These are phyloP conservation scores for Dioscorea zingiberensis DNA, from an alignment of 106 monocot species.

Conservation along the genomic window DNA sequence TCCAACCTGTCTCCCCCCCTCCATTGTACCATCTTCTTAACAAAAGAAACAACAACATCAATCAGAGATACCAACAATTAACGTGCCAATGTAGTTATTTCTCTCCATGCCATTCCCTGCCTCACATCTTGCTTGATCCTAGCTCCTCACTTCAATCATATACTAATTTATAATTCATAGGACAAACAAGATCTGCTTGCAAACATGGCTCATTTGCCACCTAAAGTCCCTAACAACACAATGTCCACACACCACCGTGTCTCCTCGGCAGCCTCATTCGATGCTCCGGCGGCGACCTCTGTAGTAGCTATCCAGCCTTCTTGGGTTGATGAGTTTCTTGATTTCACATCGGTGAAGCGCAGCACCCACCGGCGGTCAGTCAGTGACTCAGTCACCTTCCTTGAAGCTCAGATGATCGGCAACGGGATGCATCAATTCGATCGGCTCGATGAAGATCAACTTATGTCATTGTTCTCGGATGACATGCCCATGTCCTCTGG, in stretches of 20 bases:
- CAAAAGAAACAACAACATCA: too few species aligned
- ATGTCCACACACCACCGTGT: constrained; percentile 27
- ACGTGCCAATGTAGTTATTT: too few species aligned
- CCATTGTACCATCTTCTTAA: constrained; percentile 3
- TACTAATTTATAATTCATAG: too few species aligned
- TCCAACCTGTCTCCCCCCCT: constrained; percentile 35
- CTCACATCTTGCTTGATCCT: too few species aligned
- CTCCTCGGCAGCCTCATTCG: constrained; percentile 11
- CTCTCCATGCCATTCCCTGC: too few species aligned
- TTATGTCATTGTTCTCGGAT: constrained; percentile 89
- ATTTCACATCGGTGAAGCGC: constrained; percentile 66
- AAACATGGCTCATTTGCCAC: constrained; percentile 82
- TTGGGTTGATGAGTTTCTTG: constrained; percentile 86
- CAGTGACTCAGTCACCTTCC: constrained; percentile 74
- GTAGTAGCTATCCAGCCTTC: constrained; percentile 11
- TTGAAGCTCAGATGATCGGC: constrained; percentile 24
- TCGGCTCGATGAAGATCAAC: constrained; percentile 75
- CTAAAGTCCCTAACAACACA: constrained; percentile 50
- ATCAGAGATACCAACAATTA: too few species aligned
- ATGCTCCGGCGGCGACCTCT: neutral
- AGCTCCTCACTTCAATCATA: too few species aligned
- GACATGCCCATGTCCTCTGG: constrained; percentile 13
- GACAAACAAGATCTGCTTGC: too few species aligned
- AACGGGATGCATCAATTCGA: constrained; percentile 47
- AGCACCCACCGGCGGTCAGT: constrained; percentile 58